Conservation (phyloP, 441 rosid genomes). For the Pelargonium cotyledonis region DNA sequence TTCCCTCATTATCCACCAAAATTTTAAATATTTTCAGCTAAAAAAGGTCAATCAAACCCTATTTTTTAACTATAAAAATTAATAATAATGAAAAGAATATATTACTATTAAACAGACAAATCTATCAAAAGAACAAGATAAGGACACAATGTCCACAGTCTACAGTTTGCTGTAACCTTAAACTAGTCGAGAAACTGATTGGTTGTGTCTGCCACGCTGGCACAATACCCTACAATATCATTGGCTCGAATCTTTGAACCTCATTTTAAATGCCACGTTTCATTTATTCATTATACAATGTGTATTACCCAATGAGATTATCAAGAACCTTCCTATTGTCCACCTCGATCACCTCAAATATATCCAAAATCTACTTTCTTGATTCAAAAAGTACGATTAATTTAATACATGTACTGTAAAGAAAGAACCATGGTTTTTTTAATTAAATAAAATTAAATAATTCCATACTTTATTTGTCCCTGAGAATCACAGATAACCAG, state of each 20-base stretch:
- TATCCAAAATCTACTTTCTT: background rate
- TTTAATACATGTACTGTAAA: background rate
- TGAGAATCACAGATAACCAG: background rate
- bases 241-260: slow-evolving; percentile 18
- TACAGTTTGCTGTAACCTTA: slow-evolving; percentile 24
- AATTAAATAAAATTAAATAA: too few relatives aligned
- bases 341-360: background rate
- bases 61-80: too few relatives aligned
- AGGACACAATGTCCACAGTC: background rate
- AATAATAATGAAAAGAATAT: too few relatives aligned
- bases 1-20: too few relatives aligned
- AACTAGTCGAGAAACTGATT: slow-evolving; percentile 28
- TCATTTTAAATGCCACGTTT: slow-evolving; percentile 3
- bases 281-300: background rate
- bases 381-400: background rate
- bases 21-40: too few relatives aligned
- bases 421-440: background rate
- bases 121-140: background rate
- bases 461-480: background rate
- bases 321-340: slow-evolving; percentile 3
- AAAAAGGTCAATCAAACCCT: too few relatives aligned
- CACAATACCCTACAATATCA: slow-evolving; percentile 21
- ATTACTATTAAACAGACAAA: too few relatives aligned
- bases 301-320: slow-evolving; percentile 14
- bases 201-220: slow-evolving; percentile 25